Percentiles rank a stretch among this genome's conserved stretches.
These are phyloP conservation scores for Eremothecium gossypii DNA, from an alignment of 1,139 yeast species.

Conservation along the genomic window DNA sequence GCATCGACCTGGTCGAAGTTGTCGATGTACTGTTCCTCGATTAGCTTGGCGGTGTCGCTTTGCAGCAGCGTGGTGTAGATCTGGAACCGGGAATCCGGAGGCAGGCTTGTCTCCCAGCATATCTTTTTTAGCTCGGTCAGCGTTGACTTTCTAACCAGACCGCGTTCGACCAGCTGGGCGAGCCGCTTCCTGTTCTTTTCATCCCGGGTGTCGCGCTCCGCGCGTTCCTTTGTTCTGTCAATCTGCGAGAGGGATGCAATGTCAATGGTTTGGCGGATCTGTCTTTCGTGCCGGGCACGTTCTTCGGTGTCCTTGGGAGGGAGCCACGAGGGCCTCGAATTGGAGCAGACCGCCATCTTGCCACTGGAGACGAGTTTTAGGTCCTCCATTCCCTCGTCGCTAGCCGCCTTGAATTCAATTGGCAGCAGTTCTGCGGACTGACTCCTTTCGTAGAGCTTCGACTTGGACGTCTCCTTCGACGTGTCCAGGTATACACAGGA, in stretches of 20 bases:
- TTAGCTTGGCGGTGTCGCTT: constrained; percentile 18
- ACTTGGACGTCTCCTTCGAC: constrained; percentile 30
- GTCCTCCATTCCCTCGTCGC: constrained; percentile 38
- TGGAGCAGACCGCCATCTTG: constrained; percentile 33
- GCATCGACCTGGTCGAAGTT: constrained; percentile 24
- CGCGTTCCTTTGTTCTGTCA: constrained; percentile 27
- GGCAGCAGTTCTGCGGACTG: constrained; percentile 32
- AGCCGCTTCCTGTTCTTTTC: constrained; percentile 31
- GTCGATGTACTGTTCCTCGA: constrained; percentile 26
- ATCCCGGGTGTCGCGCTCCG: constrained; percentile 27
- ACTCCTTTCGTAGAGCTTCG: constrained; percentile 32
- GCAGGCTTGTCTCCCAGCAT: constrained; percentile 34
- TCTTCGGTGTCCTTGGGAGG: constrained; percentile 41
- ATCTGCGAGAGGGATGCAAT: constrained; percentile 32
- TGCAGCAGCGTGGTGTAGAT: constrained; percentile 28
- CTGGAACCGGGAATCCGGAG: constrained; percentile 29
- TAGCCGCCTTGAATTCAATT: constrained; percentile 29
- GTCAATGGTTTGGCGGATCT: constrained; percentile 34
- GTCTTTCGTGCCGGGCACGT: constrained; percentile 35
- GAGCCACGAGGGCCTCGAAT: constrained; percentile 42
- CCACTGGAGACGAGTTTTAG: constrained; percentile 38
- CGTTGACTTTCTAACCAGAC: constrained; percentile 31
- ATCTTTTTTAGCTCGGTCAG: constrained; percentile 33
- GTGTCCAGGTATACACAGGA: constrained; percentile 37
- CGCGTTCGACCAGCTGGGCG: constrained; percentile 23